Evolutionary conservation across 208 protist species (phyloP).

Genomic region (Phytomonas sp.): DNA sequence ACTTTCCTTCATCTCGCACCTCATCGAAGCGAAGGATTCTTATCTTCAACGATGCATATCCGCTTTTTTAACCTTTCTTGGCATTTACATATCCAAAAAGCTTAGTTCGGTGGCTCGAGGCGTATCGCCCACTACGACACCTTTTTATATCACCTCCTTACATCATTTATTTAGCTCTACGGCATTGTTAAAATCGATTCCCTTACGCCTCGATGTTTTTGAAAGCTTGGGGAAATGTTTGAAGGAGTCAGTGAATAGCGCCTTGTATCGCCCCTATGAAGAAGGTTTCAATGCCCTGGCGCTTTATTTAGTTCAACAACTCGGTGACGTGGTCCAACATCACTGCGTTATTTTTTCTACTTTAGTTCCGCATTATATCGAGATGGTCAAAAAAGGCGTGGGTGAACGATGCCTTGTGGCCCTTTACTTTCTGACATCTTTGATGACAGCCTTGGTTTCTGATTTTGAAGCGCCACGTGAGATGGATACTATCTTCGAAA

Average conservation of each 20-base stretch:
- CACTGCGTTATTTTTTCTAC: constrained; percentile 34
- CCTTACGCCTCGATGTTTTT: constrained; percentile 45
- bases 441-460: constrained; percentile 35
- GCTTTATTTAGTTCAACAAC: constrained; percentile 46
- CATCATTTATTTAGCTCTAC: constrained; percentile 49
- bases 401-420: constrained; percentile 53
- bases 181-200: constrained; percentile 31
- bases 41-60: constrained; percentile 67
- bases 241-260: constrained; percentile 50
- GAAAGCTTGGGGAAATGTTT: constrained; percentile 53
- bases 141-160: constrained; percentile 30
- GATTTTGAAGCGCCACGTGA: constrained; percentile 22
- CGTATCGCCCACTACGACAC: constrained; percentile 32
- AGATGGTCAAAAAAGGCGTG: constrained; percentile 46
- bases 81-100: constrained; percentile 52
- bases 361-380: constrained; percentile 48
- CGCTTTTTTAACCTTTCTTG: constrained; percentile 31
- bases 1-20: constrained; percentile 39
- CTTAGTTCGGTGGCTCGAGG: constrained; percentile 32
- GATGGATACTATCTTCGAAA: constrained; percentile 15
- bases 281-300: constrained; percentile 55
- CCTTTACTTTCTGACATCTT: constrained; percentile 62
- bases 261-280: constrained; percentile 51
- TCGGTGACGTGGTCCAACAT: constrained; percentile 38
- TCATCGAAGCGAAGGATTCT: constrained; percentile 57